These are phyloP conservation scores for Colletotrichum lupini DNA, from an alignment of 2,329 filamentous ascomycete genomes.

Conservation along the genomic window DNA sequence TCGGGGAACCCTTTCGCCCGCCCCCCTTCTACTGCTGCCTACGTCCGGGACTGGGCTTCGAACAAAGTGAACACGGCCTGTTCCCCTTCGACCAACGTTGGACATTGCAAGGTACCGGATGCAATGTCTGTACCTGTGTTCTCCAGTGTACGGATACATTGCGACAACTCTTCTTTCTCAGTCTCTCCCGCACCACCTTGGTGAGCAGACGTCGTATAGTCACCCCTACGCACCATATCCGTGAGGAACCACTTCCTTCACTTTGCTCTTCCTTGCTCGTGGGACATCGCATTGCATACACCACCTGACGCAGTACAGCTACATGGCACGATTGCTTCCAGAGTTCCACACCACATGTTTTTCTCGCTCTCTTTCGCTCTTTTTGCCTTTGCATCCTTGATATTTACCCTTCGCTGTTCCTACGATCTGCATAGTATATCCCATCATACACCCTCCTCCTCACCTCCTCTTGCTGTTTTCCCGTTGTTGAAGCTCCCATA, in stretches of 20 bases:
- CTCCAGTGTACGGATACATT: not conserved
- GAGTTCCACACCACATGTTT: not conserved
- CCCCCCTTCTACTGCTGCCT: not conserved
- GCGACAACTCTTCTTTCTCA: not conserved
- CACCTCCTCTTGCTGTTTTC: not conserved
- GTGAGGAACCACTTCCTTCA: not conserved
- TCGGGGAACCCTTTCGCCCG: conserved; percentile 7
- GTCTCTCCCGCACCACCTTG: not conserved
- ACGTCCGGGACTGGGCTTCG: conserved; percentile 4
- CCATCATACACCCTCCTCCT: not conserved
- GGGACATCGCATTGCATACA: not conserved
- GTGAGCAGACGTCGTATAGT: not conserved
- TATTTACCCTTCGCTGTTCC: not conserved
- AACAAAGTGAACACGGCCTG: conserved; percentile 10
- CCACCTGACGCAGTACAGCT: not conserved
- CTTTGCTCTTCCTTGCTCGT: not conserved
- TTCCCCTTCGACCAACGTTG: not conserved
- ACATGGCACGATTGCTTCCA: not conserved
- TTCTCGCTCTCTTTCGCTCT: not conserved
- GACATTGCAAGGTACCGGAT: not conserved
- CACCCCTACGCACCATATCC: not conserved
- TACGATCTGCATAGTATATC: not conserved
- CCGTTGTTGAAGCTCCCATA: not conserved
- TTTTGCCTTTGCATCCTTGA: not conserved
- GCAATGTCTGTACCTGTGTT: not conserved